Percentiles rank a stretch among this genome's conserved stretches.
Evolutionary conservation across 805 yeast genomes (phyloP).

Genomic region (Teunomyces panamensis): DNA sequence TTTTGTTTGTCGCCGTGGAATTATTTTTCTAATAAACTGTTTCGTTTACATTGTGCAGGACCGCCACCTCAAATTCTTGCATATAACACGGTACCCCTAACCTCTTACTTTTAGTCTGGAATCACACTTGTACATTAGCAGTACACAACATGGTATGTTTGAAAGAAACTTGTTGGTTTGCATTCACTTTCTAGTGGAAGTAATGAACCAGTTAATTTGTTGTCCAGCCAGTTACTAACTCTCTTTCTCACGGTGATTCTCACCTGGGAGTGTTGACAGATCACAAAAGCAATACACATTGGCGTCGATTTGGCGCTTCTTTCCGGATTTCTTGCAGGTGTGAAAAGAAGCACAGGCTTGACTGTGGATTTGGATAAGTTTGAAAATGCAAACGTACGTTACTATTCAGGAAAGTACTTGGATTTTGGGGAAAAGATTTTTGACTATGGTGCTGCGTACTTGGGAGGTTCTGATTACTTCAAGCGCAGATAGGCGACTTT

Average conservation of each 20-base stretch:
- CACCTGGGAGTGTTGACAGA: conserved; percentile 12
- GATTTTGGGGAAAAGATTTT: conserved; percentile 82
- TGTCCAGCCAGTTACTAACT: background rate
- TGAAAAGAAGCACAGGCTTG: conserved; percentile 69
- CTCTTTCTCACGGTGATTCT: background rate
- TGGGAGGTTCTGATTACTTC: conserved; percentile 74
- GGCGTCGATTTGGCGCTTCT: conserved; percentile 59
- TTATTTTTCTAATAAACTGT: too few species aligned
- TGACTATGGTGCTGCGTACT: conserved; percentile 66
- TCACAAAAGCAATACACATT: conserved; percentile 56
- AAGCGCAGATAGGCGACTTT: conserved; percentile 43
- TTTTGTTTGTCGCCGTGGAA: too few species aligned
- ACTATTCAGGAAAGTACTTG: conserved; percentile 63
- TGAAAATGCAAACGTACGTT: conserved; percentile 42
- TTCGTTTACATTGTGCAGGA: too few species aligned
- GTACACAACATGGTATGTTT: too few species aligned
- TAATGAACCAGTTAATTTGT: too few species aligned
- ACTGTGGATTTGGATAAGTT: conserved; percentile 51
- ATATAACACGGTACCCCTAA: background rate
- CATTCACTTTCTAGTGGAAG: too few species aligned
- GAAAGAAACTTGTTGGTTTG: too few species aligned
- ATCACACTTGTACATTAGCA: background rate
- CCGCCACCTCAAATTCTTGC: background rate
- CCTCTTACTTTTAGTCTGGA: background rate
- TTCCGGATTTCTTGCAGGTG: conserved; percentile 69